Conservation (phyloP, 179 eudicot species). For the Beta macrorhiza region DNA sequence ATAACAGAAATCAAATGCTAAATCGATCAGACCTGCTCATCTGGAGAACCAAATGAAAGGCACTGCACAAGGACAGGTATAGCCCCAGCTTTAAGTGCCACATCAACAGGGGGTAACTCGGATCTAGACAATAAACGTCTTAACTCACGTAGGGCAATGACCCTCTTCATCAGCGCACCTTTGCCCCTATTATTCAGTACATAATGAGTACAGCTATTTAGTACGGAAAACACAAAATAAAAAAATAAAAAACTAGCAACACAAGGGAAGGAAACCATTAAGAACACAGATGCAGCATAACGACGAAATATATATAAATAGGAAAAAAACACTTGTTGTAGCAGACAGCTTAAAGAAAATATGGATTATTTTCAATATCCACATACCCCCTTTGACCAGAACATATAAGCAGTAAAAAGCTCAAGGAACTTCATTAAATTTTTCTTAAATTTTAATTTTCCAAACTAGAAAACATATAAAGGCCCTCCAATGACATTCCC, state of each 20-base stretch:
- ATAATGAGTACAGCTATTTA: background rate
- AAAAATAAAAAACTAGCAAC: background rate
- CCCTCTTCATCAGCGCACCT: slow-evolving; percentile 74
- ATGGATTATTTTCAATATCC: no score
- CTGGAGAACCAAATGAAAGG: slow-evolving; percentile 88
- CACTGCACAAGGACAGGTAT: slow-evolving; percentile 80
- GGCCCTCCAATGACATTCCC: no score
- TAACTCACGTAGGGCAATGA: slow-evolving; percentile 70
- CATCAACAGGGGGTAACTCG: slow-evolving; percentile 93
- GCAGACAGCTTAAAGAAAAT: background rate
- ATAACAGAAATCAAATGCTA: background rate
- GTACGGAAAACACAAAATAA: background rate
- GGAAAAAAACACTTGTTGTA: background rate
- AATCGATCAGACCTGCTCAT: slow-evolving; percentile 70
- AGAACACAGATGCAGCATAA: background rate
- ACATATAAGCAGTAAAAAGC: no score
- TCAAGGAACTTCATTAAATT: no score
- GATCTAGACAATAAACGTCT: slow-evolving; percentile 81
- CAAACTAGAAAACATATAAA: no score
- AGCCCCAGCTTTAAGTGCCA: slow-evolving; percentile 80
- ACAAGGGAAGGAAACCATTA: background rate
- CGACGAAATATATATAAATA: background rate
- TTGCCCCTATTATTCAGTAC: slow-evolving; percentile 56
- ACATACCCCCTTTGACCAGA: no score
- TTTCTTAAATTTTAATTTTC: no score